These are phyloP conservation scores for Epichloe sibirici DNA, from an alignment of 2,329 filamentous ascomycete species.

Conservation along the genomic window DNA sequence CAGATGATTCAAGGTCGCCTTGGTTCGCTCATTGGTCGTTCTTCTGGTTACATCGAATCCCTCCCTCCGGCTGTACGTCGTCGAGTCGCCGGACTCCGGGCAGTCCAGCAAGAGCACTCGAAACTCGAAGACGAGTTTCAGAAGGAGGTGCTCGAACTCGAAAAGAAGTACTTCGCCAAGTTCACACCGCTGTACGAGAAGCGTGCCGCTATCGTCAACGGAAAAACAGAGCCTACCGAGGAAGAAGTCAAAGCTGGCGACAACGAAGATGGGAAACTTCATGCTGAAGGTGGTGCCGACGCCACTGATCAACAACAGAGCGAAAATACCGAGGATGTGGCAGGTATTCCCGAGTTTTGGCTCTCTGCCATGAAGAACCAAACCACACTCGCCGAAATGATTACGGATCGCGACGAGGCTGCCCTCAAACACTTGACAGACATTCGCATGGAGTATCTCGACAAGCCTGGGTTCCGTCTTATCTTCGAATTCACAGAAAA, in stretches of 20 bases:
- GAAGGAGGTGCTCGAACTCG: conserved; percentile 91
- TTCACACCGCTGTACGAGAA: conserved; percentile 96
- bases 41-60: conserved; percentile 96
- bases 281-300: conserved; percentile 46
- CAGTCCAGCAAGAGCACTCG: conserved; percentile 95
- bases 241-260: conserved; percentile 80
- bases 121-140: conserved; percentile 98
- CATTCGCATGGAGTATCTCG: conserved; percentile 98
- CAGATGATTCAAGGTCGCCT: conserved; percentile 98
- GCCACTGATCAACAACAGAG: conserved; percentile 45
- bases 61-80: conserved; percentile 80
- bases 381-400: conserved; percentile 92
- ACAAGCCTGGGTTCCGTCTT: conserved; percentile 93
- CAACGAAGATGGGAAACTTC: conserved; percentile 60
- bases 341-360: conserved; percentile 98
- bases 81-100: conserved; percentile 90
- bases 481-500: conserved; percentile 97
- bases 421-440: conserved; percentile 83
- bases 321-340: conserved; percentile 42
- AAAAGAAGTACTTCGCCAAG: conserved; percentile 99
- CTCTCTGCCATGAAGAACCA: conserved; percentile 99
- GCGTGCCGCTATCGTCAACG: conserved; percentile 87
- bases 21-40: conserved; percentile 81
- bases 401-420: conserved; percentile 92
- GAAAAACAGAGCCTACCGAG: conserved; percentile 70